These are phyloP conservation scores for cucumber (Cucumis sativus) DNA, from an alignment of 306 rosid genomes.

Conservation along the genomic window Cucumber_9930_V3 NC_026656.2:22641001-22641500, in stretches of 20 bases:
- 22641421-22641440: too few species aligned
- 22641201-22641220: neutral
- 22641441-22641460: too few species aligned
- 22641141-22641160: slow-evolving; percentile 51
- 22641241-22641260: slow-evolving; percentile 49
- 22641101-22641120: slow-evolving; percentile 95
- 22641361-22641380: neutral
- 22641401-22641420: too few species aligned
- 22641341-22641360: neutral
- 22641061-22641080: slow-evolving; percentile 92
- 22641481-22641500: too few species aligned
- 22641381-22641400: neutral
- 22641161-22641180: neutral
- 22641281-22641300: slow-evolving; percentile 75
- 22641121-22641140: slow-evolving; percentile 84
- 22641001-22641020: neutral
- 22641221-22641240: slow-evolving; percentile 64
- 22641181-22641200: slow-evolving; percentile 8
- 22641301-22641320: slow-evolving; percentile 71
- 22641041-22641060: slow-evolving; percentile 97
- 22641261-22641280: slow-evolving; percentile 70
- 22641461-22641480: too few species aligned
- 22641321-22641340: slow-evolving; percentile 59
- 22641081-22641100: slow-evolving; percentile 78
- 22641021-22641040: slow-evolving; percentile 5